Evolutionary conservation across 192 early-diverging fungal species (phyloP), one percentile per base, ranked within the genome.

Genomic region (Backusella australiensis): DNA sequence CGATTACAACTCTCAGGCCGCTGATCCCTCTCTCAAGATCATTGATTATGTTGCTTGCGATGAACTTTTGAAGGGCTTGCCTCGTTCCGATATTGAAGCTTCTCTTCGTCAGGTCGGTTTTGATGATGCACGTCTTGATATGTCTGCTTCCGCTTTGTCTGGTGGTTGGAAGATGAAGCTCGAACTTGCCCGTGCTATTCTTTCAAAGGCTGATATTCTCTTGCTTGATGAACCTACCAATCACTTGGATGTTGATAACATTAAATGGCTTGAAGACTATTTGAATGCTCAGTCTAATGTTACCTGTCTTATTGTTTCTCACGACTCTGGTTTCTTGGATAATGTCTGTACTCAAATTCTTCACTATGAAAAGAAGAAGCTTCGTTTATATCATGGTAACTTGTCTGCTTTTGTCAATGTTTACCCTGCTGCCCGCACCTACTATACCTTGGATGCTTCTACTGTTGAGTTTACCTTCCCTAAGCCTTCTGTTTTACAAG

Each of bases 181-280:
- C 69, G 92, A 90, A 80, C 82, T 95, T 68, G 93, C 93, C 8
- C 89, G 92, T 78, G 93, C 94, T 26, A 91, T 95, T 89, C 77
- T 95, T 46, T 84, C 88, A 78, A 91, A 94, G 36, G 94, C 96
- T 8, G 95, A 95, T 73, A 91, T 98, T 41, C 85, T 98, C 52
- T 88, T 98, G 38, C 84, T 98, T 53, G 96, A 98, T 83, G 96
- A 98, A 85, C 96, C 96, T 26, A 98, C 94, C 14, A 95, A 95
- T 81, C 94, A 95, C 80, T 86, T 95, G 90, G 94, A 95, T 78
- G 88, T 91, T 21, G 79, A 72, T 44, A 94, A 93, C 76, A 87
- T 94, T 67, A 89, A 88, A 69, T 95, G 94, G 94, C 76, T 95
- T 3, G 89, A 90, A 74, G 85, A 94, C 39, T 94, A 93, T 79